A percentile compares a stretch with the other conserved stretches of the same genome.
Evolutionary conservation across 345 rosid genomes (phyloP).

Genomic region (Brassica napus): DNA sequence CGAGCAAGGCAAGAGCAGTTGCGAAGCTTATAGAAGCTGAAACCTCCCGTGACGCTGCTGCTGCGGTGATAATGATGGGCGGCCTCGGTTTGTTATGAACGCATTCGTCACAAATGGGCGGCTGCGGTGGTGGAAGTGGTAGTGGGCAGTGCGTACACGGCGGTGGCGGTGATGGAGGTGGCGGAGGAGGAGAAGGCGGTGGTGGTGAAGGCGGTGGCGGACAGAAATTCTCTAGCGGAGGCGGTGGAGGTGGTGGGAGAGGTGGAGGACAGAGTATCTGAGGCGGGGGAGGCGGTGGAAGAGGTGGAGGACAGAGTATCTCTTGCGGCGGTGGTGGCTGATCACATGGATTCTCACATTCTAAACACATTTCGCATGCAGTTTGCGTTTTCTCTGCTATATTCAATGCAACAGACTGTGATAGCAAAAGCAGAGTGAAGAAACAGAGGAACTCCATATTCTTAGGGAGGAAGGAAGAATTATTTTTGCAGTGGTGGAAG

Average conservation of each 20-base stretch:
- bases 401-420: conserved; percentile 15
- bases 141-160: conserved; percentile 37
- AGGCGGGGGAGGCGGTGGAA: conserved; percentile 36
- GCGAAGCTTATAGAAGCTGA: not conserved
- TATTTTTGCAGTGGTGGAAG: not conserved
- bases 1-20: not conserved
- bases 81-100: conserved; percentile 31
- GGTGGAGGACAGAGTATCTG: conserved; percentile 33
- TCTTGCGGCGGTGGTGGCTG: conserved; percentile 37
- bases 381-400: conserved; percentile 12
- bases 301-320: conserved; percentile 29
- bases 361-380: conserved; percentile 41
- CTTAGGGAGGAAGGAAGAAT: not conserved
- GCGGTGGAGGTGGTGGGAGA: conserved; percentile 19
- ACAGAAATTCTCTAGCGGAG: conserved; percentile 9
- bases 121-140: conserved; percentile 34
- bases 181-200: conserved; percentile 34
- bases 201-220: conserved; percentile 25
- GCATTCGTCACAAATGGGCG: conserved; percentile 35
- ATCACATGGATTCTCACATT: conserved; percentile 37
- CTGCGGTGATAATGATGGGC: conserved; percentile 37
- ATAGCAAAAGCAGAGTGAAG: conserved; percentile 30
- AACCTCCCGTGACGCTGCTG: conserved; percentile 9
- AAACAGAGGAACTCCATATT: conserved; percentile 36
- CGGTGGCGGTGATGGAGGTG: conserved; percentile 38